Percentiles rank a stretch among this genome's conserved stretches.
These are phyloP conservation scores for Aspergillus fructus DNA, from an alignment of 2,329 filamentous ascomycete genomes.

Conservation along the genomic window DNA sequence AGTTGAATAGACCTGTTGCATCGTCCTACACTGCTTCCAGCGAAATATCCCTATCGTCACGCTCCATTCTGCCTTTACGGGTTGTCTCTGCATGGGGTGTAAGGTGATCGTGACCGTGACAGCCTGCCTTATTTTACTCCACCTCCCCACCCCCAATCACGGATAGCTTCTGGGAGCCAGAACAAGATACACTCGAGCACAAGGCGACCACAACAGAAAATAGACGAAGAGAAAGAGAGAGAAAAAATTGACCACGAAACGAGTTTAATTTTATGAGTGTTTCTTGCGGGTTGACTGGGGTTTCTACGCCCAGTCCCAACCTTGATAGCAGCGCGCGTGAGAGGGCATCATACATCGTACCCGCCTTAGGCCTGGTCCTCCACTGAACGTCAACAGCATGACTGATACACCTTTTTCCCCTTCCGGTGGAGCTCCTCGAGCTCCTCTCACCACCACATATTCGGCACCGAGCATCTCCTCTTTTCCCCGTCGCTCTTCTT, in stretches of 20 bases:
- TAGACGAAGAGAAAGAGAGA: not conserved
- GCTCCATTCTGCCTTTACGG: not conserved
- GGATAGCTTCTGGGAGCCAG: slow-evolving; percentile 7
- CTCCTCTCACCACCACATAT: slow-evolving; percentile 30
- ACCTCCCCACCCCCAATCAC: slow-evolving; percentile 17
- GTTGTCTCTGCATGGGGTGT: not conserved
- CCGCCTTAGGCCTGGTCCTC: slow-evolving; percentile 17
- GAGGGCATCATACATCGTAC: slow-evolving; percentile 11
- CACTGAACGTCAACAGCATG: slow-evolving; percentile 37
- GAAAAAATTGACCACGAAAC: not conserved
- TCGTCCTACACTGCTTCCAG: not conserved
- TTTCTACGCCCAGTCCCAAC: not conserved
- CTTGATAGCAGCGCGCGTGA: slow-evolving; percentile 10
- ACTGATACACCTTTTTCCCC: slow-evolving; percentile 44
- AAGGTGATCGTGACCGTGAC: slow-evolving; percentile 1
- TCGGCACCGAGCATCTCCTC: slow-evolving; percentile 36
- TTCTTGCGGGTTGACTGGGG: not conserved
- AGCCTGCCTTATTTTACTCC: slow-evolving; percentile 1
- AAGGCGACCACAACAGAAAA: not conserved
- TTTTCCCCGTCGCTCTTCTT: slow-evolving; percentile 56
- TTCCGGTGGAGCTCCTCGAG: slow-evolving; percentile 41
- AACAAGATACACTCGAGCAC: not conserved
- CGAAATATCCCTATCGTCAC: not conserved
- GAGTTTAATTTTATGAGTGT: not conserved
- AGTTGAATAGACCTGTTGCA: slow-evolving; percentile 2